Conservation (phyloP, 192 early-diverging fungal genomes). For the Fimicolochytrium jonesii region DNA sequence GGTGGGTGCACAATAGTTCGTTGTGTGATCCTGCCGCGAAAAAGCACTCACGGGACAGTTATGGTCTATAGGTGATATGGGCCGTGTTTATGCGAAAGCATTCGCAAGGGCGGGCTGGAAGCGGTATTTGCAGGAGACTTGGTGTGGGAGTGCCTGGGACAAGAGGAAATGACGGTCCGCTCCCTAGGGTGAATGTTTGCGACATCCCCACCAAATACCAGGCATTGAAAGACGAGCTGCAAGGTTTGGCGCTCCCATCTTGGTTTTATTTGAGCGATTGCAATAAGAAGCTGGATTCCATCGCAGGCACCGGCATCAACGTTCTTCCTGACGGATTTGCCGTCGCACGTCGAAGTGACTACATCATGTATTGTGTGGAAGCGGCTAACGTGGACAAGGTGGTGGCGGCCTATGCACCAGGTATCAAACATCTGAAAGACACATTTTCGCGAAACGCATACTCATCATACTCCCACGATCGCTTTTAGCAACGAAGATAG, state of each 20-base stretch:
- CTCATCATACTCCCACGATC: background rate
- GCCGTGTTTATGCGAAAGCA: conserved; percentile 74
- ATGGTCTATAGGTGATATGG: conserved; percentile 81
- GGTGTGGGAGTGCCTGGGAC: background rate
- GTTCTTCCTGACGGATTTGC: conserved; percentile 78
- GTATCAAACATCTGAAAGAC: no score
- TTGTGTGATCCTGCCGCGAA: background rate
- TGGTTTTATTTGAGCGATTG: background rate
- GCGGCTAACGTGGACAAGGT: conserved; percentile 80
- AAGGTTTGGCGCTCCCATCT: background rate
- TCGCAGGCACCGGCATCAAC: conserved; percentile 37
- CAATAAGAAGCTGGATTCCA: background rate
- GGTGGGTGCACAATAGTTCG: conserved; percentile 3
- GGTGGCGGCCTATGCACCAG: conserved; percentile 77
- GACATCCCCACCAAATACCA: conserved; percentile 77
- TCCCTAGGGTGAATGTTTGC: conserved; percentile 75
- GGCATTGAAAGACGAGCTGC: conserved; percentile 37
- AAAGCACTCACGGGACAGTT: background rate
- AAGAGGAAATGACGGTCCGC: background rate
- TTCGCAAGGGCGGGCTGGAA: conserved; percentile 78
- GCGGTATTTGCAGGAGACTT: conserved; percentile 36
- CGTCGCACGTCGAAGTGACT: conserved; percentile 79
- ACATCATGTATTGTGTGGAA: conserved; percentile 93
- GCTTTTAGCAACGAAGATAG: conserved; percentile 70
- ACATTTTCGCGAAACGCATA: background rate